phyloP scores from a whole-genome alignment of 352 stramenopile genomes.

The Phytopythium delawarense region DNA sequence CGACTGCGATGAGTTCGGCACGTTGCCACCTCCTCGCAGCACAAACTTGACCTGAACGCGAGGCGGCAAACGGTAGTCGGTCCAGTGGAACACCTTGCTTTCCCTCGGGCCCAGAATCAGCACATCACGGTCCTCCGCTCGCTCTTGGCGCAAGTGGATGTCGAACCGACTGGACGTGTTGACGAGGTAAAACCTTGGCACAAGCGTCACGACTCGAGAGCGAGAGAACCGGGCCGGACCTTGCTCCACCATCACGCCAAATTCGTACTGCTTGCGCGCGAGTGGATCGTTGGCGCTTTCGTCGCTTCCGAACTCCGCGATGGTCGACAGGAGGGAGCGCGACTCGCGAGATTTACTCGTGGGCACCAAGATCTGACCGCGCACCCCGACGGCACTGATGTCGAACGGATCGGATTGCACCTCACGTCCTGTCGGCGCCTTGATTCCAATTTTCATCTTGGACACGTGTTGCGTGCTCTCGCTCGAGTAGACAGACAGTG shows the following conservation, averaged over 20 bases:
- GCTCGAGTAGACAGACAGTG: constrained; percentile 71
- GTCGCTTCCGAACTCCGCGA: constrained; percentile 29
- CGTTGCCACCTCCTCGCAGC: constrained; percentile 19
- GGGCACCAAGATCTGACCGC: constrained; percentile 65
- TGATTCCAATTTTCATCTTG: constrained; percentile 76
- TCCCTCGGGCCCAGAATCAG: constrained; percentile 45
- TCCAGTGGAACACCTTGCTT: constrained; percentile 80
- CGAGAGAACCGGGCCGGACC: constrained; percentile 69
- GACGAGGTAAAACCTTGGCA: constrained; percentile 78
- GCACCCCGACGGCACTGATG: constrained; percentile 71
- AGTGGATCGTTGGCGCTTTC: constrained; percentile 15
- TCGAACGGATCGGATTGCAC: constrained; percentile 75
- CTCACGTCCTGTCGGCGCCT: constrained; percentile 30
- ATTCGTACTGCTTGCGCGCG: constrained; percentile 73
- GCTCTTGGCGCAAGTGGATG: constrained; percentile 67
- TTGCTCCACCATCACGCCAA: constrained; percentile 86
- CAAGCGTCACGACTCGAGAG: constrained; percentile 74
- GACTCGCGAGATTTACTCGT: constrained; percentile 36
- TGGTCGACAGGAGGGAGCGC: constrained; percentile 42
- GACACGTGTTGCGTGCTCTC: constrained; percentile 58
- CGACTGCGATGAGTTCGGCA: constrained; percentile 8
- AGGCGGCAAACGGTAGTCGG: constrained; percentile 52
- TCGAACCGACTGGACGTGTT: constrained; percentile 66
- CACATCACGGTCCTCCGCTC: constrained; percentile 31
- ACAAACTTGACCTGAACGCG: constrained; percentile 76